Percentiles rank a stretch among this genome's conserved stretches.
Evolutionary conservation across 495 filamentous ascomycete genomes (phyloP).

Genomic region (Tuber aestivum): DNA sequence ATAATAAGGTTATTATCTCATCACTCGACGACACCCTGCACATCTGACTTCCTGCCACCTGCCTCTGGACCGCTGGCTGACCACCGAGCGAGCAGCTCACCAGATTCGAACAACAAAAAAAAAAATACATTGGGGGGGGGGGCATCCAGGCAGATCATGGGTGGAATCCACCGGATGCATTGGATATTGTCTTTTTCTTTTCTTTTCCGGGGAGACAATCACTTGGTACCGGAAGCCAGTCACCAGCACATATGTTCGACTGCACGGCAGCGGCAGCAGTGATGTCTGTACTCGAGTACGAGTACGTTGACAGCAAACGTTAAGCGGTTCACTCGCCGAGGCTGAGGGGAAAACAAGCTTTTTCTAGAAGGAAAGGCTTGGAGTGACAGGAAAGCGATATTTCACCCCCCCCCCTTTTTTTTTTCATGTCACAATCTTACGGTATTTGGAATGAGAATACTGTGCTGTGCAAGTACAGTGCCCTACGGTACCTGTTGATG

Average conservation of each 20-base stretch:
- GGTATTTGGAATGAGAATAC: background rate
- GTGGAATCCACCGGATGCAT: too few relatives aligned
- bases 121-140: background rate
- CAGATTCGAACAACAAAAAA: background rate
- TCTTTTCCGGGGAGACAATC: background rate
- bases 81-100: background rate
- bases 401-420: background rate
- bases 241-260: background rate
- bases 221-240: background rate
- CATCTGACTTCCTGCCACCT: background rate
- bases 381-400: background rate
- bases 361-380: background rate
- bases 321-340: background rate
- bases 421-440: background rate
- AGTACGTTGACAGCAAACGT: too few relatives aligned
- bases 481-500: background rate
- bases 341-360: background rate
- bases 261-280: background rate
- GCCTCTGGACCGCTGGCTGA: background rate
- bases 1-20: background rate
- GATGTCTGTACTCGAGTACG: too few relatives aligned
- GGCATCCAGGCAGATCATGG: background rate
- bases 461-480: too few relatives aligned
- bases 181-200: too few relatives aligned
- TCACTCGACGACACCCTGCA: background rate